phyloP scores from a whole-genome alignment of 352 stramenopile genomes.

The Globisporangium nagaii region DNA sequence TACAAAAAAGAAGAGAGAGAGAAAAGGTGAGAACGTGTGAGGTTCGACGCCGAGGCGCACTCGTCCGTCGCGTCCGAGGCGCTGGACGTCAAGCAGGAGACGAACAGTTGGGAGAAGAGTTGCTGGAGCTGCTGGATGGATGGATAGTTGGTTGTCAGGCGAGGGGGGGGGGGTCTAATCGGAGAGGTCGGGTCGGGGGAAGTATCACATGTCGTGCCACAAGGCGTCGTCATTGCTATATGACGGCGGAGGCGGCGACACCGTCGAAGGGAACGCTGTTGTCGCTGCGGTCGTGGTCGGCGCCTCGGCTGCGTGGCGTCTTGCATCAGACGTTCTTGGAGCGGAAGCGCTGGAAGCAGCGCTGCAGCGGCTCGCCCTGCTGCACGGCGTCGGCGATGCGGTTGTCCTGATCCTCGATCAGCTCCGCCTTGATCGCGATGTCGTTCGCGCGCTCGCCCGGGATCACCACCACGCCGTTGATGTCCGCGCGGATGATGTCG shows the following conservation, averaged over 20 bases:
- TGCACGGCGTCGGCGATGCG: constrained; percentile 74
- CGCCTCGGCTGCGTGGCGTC: not conserved
- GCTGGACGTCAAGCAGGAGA: no score
- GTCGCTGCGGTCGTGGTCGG: not conserved
- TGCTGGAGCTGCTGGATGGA: no score
- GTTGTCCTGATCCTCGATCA: constrained; percentile 78
- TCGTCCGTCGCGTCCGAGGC: no score
- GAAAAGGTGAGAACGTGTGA: no score
- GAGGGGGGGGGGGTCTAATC: not conserved
- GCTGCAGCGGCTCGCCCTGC: constrained; percentile 69
- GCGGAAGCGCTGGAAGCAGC: constrained; percentile 74
- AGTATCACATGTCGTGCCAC: constrained; percentile 6
- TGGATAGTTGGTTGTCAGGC: no score
- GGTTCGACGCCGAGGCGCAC: no score
- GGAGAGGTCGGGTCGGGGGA: no score
- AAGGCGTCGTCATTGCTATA: constrained; percentile 8
- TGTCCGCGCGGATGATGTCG: constrained; percentile 78
- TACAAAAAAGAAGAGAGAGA: not conserved
- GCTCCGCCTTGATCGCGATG: constrained; percentile 61
- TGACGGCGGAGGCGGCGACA: not conserved
- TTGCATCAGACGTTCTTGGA: constrained; percentile 57
- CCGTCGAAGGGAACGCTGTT: not conserved
- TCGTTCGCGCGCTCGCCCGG: constrained; percentile 63
- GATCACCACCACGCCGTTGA: constrained; percentile 81
- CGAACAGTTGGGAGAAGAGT: no score